Percentiles rank a stretch among this genome's conserved stretches.
These are phyloP conservation scores for Lepidium aucheri DNA, from an alignment of 345 rosid species.

Conservation along the genomic window DNA sequence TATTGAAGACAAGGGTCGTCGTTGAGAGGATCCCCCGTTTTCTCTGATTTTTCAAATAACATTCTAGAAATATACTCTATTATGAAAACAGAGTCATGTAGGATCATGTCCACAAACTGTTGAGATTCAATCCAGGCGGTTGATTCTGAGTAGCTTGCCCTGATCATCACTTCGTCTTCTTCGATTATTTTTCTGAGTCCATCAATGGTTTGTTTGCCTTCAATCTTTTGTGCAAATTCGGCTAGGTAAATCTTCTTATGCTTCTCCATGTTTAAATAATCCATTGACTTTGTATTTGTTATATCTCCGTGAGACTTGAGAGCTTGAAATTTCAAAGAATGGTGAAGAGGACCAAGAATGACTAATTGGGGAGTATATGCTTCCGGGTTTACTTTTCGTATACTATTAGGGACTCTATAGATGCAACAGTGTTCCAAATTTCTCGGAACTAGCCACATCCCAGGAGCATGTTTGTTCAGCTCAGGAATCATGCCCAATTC, in stretches of 20 bases:
- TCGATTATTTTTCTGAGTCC: background rate
- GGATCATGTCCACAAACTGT: conserved; percentile 17
- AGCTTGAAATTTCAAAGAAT: background rate
- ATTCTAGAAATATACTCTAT: no score
- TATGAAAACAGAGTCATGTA: conserved; percentile 22
- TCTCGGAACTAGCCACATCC: background rate
- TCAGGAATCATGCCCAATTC: background rate
- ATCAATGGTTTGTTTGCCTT: background rate
- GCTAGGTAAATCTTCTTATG: background rate
- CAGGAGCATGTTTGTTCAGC: background rate
- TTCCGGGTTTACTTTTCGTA: background rate
- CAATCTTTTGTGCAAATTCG: background rate
- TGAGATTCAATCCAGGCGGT: conserved; percentile 6
- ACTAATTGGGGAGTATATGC: background rate
- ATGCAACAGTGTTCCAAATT: background rate
- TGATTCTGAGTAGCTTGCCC: conserved; percentile 19
- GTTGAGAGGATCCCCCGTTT: no score
- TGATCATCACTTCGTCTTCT: conserved; percentile 3
- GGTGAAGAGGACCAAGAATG: conserved; percentile 10
- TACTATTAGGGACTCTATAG: conserved; percentile 2
- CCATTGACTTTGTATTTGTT: background rate
- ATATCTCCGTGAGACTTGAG: background rate
- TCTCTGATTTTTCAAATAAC: no score
- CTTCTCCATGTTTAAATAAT: background rate
- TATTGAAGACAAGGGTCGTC: no score